Base-by-base conservation (phyloP, 2,329 filamentous ascomycete genomes). In the Pestalotiopsis fici region DNA sequence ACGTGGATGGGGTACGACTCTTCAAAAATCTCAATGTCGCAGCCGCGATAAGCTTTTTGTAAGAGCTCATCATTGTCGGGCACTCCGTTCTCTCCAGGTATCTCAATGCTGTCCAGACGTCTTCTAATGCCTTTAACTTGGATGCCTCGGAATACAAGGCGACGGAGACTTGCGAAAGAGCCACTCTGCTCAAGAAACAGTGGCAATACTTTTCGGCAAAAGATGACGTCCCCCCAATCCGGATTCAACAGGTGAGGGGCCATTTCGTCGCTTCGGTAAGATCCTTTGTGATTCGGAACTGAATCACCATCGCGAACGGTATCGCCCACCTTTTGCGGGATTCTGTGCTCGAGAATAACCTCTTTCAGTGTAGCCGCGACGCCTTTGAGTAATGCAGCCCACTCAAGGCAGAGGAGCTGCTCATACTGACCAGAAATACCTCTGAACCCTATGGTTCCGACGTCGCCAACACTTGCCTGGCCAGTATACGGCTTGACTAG, bases 301-400 rank as follows among this genome's bases (percentile, higher is more conserved):
- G 55, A 18, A 5, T 57, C 57, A 6, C 66, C 63, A 50, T 67
- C 31, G 21, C 31, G 13, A 15, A 47, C 57, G 6, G 18, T 18
- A 15, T 65, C 6, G 21, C 64, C 63, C 21, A 15, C 9, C 7
- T 54, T 25, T 39, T 50, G 27, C 21, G 39, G 61, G 2, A 63
- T 5, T 12, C 66, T 62, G 37, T 67, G 66, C 66, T 67, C 66
- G 13, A 67, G 28, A 31, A 67, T 57, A 13, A 65, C n/a, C 31
- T 67, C 66, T 25, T 50, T 60, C 21, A 67, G 37, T 4, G 66
- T 65, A 5, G 4, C 28, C 13, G 56, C 39, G 1, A 64, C 23
- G 6, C 23, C 66, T 18, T 18, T 13, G 9, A 67, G n/a, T 7
- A 67, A 27, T 25, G 5, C 23, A 2, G 28, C 23, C 66, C 66